A percentile compares a stretch with the other conserved stretches of the same genome.
phyloP scores from a whole-genome alignment of 768 basidiomycete genomes.

The Hygrophorus pudorinus region DNA sequence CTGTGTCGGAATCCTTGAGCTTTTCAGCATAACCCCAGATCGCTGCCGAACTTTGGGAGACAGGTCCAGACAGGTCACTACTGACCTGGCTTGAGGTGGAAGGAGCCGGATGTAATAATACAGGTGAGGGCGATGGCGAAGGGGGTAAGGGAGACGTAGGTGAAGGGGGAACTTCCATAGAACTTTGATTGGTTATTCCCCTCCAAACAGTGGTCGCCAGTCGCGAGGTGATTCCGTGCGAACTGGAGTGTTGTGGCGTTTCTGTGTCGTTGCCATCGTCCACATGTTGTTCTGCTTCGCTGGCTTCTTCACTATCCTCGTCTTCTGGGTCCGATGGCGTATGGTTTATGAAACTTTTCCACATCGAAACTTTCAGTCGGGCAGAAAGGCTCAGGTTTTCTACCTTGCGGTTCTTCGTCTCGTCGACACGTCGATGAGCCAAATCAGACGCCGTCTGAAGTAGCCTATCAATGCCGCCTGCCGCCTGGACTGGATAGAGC shows the following conservation, averaged over 20 bases:
- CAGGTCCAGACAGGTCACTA: slow-evolving; percentile 14
- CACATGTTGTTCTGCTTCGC: slow-evolving; percentile 16
- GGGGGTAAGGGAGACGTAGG: slow-evolving; percentile 26
- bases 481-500: slow-evolving; percentile 50
- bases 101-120: slow-evolving; percentile 4
- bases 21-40: slow-evolving; percentile 69
- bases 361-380: slow-evolving; percentile 48
- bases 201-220: slow-evolving; percentile 62
- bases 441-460: slow-evolving; percentile 61
- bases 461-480: slow-evolving; percentile 63
- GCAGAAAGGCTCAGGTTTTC: slow-evolving; percentile 38
- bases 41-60: slow-evolving; percentile 23
- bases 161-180: slow-evolving; percentile 54
- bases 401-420: slow-evolving; percentile 20
- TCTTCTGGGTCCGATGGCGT: slow-evolving; percentile 26
- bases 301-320: slow-evolving; percentile 19
- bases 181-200: slow-evolving; percentile 66
- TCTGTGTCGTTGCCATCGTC: slow-evolving; percentile 40
- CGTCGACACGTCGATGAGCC: slow-evolving; percentile 37
- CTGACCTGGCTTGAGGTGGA: slow-evolving; percentile 8
- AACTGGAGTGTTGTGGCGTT: slow-evolving; percentile 17
- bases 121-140: slow-evolving; percentile 20
- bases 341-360: slow-evolving; percentile 59
- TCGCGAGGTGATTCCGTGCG: slow-evolving; percentile 36
- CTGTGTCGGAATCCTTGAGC: slow-evolving; percentile 61